Conservation (phyloP, 169 alveolate genomes). For the Eimeria necatrix region DNA sequence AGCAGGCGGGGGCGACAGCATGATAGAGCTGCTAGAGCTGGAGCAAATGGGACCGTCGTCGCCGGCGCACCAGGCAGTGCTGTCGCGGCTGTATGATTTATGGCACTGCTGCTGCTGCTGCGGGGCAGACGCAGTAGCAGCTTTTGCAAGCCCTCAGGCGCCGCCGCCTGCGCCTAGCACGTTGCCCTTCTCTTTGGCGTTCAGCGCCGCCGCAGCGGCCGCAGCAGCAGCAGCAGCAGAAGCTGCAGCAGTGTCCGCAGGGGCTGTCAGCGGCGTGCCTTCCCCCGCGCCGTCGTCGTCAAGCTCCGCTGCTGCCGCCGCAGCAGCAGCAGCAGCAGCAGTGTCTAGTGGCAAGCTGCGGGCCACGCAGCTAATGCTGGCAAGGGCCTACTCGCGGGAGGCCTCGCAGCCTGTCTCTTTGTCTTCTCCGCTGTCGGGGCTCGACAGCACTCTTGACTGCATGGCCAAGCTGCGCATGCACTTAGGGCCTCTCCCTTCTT, state of each 20-base stretch:
- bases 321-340: conserved; percentile 33
- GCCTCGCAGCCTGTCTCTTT: neutral
- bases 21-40: neutral
- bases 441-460: conserved; percentile 53
- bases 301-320: neutral
- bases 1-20: neutral
- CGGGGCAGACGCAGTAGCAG: conserved; percentile 27
- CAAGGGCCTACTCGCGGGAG: neutral
- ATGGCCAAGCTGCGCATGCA: conserved; percentile 22
- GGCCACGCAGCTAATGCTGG: conserved; percentile 37
- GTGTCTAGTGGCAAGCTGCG: neutral
- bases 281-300: neutral
- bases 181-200: conserved; percentile 12
- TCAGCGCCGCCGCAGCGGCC: conserved; percentile 3
- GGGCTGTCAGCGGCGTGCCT: neutral
- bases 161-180: neutral
- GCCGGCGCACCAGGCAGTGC: conserved; percentile 58
- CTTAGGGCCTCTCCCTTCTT: conserved; percentile 53
- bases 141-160: neutral
- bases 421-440: neutral
- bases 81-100: conserved; percentile 46
- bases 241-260: neutral
- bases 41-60: neutral
- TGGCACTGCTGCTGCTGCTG: conserved; percentile 75
- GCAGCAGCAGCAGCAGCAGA: neutral